A percentile compares a stretch with the other conserved stretches of the same genome.
phyloP scores from a whole-genome alignment of 1,284 basidiomycete species.

The Tilletia indica region DNA sequence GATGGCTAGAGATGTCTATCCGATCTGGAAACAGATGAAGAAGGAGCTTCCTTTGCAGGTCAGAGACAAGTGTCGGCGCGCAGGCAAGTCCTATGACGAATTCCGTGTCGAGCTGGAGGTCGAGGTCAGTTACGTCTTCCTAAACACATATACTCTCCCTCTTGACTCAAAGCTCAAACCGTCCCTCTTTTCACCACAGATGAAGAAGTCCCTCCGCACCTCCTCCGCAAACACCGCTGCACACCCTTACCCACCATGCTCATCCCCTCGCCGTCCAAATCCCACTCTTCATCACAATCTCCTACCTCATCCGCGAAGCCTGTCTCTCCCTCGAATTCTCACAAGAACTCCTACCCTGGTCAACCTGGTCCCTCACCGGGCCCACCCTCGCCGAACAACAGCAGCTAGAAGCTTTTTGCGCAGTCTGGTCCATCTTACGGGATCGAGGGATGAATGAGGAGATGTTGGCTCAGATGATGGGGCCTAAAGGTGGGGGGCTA shows the following conservation, averaged over 20 bases:
- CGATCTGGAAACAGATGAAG: slow-evolving; percentile 65
- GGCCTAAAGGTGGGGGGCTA: slow-evolving; percentile 29
- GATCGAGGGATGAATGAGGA: slow-evolving; percentile 46
- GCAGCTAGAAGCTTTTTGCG: slow-evolving; percentile 33
- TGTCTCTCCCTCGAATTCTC: slow-evolving; percentile 33
- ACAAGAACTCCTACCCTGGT: slow-evolving; percentile 48
- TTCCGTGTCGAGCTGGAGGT: slow-evolving; percentile 57
- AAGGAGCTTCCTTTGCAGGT: slow-evolving; percentile 57
- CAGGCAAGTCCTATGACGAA: slow-evolving; percentile 63
- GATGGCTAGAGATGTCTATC: slow-evolving; percentile 69
- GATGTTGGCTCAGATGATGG: slow-evolving; percentile 33
- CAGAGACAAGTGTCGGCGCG: slow-evolving; percentile 62
- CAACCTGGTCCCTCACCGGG: slow-evolving; percentile 29
- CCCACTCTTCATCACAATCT: slow-evolving; percentile 46
- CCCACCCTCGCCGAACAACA: slow-evolving; percentile 35
- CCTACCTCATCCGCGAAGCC: slow-evolving; percentile 41
- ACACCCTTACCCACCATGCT: slow-evolving; percentile 41
- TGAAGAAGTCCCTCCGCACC: slow-evolving; percentile 36
- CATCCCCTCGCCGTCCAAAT: slow-evolving; percentile 40
- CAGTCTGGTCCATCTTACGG: slow-evolving; percentile 37
- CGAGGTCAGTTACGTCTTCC: too few species aligned
- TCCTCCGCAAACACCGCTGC: slow-evolving; percentile 40
- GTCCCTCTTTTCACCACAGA: slow-evolving; percentile 17
- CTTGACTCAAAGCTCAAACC: too few species aligned
- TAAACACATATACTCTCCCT: slow-evolving; percentile 13